Conservation (phyloP, 345 rosid genomes). For the Salix purpurea region DNA sequence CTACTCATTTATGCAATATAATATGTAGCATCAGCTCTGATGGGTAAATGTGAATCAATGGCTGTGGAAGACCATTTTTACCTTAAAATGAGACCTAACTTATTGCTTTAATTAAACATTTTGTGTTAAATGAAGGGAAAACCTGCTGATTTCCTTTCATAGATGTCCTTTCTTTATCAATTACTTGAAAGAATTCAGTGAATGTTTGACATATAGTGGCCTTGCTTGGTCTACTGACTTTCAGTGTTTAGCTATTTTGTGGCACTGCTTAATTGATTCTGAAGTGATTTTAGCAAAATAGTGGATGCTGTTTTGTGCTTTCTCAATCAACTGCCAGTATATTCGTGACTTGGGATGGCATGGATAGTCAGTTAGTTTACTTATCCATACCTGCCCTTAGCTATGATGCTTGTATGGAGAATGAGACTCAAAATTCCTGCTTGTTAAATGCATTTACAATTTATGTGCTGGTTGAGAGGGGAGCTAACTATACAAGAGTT, state of each 20-base stretch:
- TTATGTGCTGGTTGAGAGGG: not conserved
- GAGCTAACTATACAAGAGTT: not conserved
- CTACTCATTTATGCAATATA: not conserved
- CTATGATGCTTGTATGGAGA: not conserved
- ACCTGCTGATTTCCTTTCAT: not conserved
- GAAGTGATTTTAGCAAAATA: not conserved
- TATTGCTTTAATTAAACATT: not conserved
- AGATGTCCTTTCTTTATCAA: not conserved
- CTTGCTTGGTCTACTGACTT: not conserved
- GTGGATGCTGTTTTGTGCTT: not conserved
- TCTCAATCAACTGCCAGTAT: not conserved
- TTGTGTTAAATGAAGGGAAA: not conserved
- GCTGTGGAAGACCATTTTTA: not conserved
- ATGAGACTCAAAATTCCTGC: not conserved
- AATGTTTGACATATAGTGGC: not conserved
- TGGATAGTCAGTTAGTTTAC: not conserved
- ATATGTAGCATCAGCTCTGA: not conserved
- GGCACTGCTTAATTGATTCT: not conserved
- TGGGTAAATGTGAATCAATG: not conserved
- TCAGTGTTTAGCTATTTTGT: not conserved
- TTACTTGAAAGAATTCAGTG: not conserved
- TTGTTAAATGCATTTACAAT: not conserved
- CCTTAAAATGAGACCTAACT: not conserved
- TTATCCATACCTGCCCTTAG: not conserved
- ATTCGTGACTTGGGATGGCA: not conserved